These are phyloP conservation scores for Zygoascus flipseniorum DNA, from an alignment of 805 yeast species.

Conservation along the genomic window DNA sequence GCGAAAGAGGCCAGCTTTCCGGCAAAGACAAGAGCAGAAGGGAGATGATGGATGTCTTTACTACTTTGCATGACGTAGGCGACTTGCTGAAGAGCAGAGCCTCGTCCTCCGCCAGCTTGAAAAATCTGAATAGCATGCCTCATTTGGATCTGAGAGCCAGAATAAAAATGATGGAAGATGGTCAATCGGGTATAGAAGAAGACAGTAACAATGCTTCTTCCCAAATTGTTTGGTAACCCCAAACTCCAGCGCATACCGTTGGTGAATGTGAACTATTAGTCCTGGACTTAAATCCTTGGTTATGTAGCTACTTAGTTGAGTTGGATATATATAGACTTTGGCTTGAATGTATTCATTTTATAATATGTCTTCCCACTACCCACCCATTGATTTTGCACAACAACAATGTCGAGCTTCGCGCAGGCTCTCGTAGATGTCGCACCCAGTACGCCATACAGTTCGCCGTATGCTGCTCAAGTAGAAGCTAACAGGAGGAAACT, in stretches of 20 bases:
- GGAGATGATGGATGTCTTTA: constrained; percentile 6
- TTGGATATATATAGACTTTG: background rate
- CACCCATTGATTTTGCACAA: background rate
- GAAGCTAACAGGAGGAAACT: constrained; percentile 5
- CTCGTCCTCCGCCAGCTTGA: background rate
- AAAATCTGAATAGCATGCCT: background rate
- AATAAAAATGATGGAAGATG: constrained; percentile 21
- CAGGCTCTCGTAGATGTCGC: background rate
- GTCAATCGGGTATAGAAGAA: constrained; percentile 1
- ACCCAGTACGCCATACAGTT: background rate
- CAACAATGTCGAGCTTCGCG: constrained; percentile 2
- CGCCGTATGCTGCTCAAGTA: background rate
- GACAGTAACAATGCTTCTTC: background rate
- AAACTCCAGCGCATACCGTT: background rate
- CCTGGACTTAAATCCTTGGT: background rate
- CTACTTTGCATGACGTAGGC: constrained; percentile 8
- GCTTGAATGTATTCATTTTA: background rate
- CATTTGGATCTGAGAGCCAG: constrained; percentile 18
- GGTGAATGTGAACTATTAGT: background rate
- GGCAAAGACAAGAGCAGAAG: background rate
- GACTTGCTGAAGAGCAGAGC: constrained; percentile 1
- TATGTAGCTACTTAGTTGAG: background rate
- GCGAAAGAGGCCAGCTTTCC: background rate
- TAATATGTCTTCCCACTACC: background rate
- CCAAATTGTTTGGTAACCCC: constrained; percentile 1